Conservation (phyloP, 208 protist genomes). For the Leishmania gerbilli region DNA sequence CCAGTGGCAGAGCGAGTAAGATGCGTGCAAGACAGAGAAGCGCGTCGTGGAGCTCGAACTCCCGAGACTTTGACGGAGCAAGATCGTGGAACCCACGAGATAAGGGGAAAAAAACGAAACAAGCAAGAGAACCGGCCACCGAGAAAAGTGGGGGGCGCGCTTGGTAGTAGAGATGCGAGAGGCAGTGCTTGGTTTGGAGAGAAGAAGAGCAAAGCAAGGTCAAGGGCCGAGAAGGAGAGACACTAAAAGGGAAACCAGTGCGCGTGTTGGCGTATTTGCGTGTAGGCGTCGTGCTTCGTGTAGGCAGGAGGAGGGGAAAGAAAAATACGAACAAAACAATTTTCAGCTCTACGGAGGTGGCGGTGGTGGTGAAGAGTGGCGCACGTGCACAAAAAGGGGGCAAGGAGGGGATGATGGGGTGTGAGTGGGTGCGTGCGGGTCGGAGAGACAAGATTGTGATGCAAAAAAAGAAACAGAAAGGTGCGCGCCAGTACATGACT, state of each 20-base stretch:
- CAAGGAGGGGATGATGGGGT: neutral
- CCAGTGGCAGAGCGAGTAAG: neutral
- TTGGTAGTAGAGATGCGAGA: neutral
- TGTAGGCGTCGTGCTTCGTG: neutral
- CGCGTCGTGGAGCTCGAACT: neutral
- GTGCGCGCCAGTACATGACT: neutral
- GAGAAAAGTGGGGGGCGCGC: neutral
- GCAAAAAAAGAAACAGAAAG: neutral
- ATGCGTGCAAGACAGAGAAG: neutral
- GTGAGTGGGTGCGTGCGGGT: neutral
- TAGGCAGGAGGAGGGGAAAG: neutral
- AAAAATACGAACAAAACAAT: neutral
- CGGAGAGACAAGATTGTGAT: neutral
- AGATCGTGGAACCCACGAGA: neutral
- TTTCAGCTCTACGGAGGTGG: neutral
- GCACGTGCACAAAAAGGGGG: neutral
- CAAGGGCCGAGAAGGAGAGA: neutral
- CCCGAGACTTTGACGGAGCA: neutral
- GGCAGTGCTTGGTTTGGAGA: neutral
- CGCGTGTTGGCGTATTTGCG: neutral
- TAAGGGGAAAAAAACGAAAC: neutral
- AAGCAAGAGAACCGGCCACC: neutral
- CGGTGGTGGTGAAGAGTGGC: neutral
- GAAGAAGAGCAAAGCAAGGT: neutral
- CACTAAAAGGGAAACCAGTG: neutral